Percentiles rank a stretch among this genome's conserved stretches.
Conservation (phyloP, 805 yeast genomes). For the Metschnikowia arizonensis region DNA sequence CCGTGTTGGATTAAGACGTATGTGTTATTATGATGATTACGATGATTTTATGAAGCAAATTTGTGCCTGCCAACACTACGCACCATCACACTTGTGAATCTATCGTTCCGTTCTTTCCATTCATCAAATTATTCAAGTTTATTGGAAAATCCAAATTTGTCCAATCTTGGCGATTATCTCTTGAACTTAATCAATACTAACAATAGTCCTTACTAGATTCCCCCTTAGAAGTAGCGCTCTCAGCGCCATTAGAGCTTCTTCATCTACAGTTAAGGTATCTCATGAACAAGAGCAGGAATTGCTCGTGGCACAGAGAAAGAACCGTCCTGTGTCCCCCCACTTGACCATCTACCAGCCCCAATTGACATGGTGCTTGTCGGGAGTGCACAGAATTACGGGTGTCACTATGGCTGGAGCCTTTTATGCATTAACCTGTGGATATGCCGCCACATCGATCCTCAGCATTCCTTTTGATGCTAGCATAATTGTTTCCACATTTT, state of each 20-base stretch:
- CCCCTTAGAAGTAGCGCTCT: slow-evolving; percentile 11
- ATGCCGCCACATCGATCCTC: slow-evolving; percentile 61
- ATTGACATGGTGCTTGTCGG: slow-evolving; percentile 75
- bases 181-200: slow-evolving; percentile 5
- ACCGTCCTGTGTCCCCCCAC: slow-evolving; percentile 91
- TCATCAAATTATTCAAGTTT: no score
- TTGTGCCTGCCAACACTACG: no score
- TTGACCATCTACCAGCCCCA: slow-evolving; percentile 88
- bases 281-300: slow-evolving; percentile 62
- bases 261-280: slow-evolving; percentile 44
- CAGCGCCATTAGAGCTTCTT: slow-evolving; percentile 19
- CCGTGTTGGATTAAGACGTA: slow-evolving; percentile 22
- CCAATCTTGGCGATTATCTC: no score
- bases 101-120: no score
- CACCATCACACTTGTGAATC: no score
- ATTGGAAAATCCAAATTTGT: no score
- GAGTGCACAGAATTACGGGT: slow-evolving; percentile 85
- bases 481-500: slow-evolving; percentile 49
- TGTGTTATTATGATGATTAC: no score
- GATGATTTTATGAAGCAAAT: no score
- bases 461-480: slow-evolving; percentile 56
- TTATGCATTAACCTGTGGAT: slow-evolving; percentile 71
- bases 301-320: slow-evolving; percentile 73
- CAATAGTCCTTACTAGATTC: slow-evolving; percentile 12
- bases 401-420: slow-evolving; percentile 74